phyloP scores from a whole-genome alignment of 2,329 filamentous ascomycete genomes.

The Amauroascus niger region DNA sequence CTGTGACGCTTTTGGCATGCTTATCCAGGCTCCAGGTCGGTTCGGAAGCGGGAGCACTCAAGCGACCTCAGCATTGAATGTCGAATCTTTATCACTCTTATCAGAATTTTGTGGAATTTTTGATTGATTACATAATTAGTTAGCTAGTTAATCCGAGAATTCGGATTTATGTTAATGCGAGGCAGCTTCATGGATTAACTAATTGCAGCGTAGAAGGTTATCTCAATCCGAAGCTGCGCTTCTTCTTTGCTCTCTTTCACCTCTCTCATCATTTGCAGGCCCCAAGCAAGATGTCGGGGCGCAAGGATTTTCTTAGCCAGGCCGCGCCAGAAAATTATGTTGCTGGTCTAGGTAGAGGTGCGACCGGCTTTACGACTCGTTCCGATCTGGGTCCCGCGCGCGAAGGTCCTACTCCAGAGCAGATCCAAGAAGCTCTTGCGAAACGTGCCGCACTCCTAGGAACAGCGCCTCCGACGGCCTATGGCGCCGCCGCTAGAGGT shows the following conservation, averaged over 20 bases:
- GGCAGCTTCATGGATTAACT: background rate
- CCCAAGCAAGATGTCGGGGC: constrained; percentile 45
- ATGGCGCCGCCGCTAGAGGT: constrained; percentile 54
- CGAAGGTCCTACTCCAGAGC: constrained; percentile 91
- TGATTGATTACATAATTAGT: too few relatives aligned
- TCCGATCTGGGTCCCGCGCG: constrained; percentile 92
- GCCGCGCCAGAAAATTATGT: constrained; percentile 81
- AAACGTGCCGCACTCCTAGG: constrained; percentile 81
- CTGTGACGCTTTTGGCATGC: constrained; percentile 48
- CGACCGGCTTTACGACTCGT: constrained; percentile 93
- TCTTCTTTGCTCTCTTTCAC: background rate
- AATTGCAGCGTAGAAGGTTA: background rate
- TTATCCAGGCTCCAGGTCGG: background rate
- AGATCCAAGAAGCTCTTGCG: constrained; percentile 94
- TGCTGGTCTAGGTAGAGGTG: constrained; percentile 91
- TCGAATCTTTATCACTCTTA: too few relatives aligned
- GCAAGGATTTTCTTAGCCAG: constrained; percentile 82
- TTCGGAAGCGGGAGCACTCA: background rate
- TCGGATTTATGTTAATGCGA: background rate
- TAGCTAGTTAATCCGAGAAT: background rate
- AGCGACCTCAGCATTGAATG: too few relatives aligned
- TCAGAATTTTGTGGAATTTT: constrained; percentile 5
- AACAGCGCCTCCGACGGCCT: constrained; percentile 59
- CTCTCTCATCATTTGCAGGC: background rate
- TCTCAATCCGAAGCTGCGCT: too few relatives aligned